A percentile compares a stretch with the other conserved stretches of the same genome.
phyloP scores from a whole-genome alignment of 441 rosid species.

The Biscutella laevigata region DNA sequence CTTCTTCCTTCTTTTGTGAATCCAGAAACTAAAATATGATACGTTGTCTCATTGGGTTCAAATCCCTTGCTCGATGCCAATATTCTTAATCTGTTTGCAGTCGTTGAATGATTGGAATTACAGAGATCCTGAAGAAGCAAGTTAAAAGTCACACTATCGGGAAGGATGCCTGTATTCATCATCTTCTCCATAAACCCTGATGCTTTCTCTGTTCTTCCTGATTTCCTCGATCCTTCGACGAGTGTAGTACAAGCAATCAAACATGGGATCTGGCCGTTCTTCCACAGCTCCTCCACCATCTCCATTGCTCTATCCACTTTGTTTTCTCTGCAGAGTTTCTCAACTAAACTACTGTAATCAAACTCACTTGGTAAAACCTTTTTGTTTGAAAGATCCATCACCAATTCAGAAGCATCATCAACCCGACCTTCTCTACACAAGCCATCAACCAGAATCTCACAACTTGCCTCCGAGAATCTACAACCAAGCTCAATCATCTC shows the following conservation, averaged over 20 bases:
- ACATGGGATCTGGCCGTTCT: conserved; percentile 47
- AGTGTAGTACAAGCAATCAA: conserved; percentile 62
- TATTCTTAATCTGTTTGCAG: conserved; percentile 55
- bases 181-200: conserved; percentile 51
- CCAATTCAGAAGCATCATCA: conserved; percentile 45
- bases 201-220: conserved; percentile 38
- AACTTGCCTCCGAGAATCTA: conserved; percentile 50
- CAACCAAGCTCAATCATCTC: conserved; percentile 69
- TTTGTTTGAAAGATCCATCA: conserved; percentile 49
- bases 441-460: conserved; percentile 77
- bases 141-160: conserved; percentile 71
- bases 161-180: conserved; percentile 44
- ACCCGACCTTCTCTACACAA: conserved; percentile 43
- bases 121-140: conserved; percentile 72
- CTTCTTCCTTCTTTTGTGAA: conserved; percentile 42
- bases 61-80: conserved; percentile 58
- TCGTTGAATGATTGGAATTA: conserved; percentile 35
- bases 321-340: conserved; percentile 42
- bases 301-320: conserved; percentile 42
- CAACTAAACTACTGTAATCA: conserved; percentile 50
- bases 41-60: conserved; percentile 44
- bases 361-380: conserved; percentile 46
- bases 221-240: conserved; percentile 64
- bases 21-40: conserved; percentile 51
- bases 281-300: conserved; percentile 55